These are phyloP conservation scores for Apiotrichum akiyoshidainum DNA, from an alignment of 1,284 basidiomycete species.

Conservation along the genomic window DNA sequence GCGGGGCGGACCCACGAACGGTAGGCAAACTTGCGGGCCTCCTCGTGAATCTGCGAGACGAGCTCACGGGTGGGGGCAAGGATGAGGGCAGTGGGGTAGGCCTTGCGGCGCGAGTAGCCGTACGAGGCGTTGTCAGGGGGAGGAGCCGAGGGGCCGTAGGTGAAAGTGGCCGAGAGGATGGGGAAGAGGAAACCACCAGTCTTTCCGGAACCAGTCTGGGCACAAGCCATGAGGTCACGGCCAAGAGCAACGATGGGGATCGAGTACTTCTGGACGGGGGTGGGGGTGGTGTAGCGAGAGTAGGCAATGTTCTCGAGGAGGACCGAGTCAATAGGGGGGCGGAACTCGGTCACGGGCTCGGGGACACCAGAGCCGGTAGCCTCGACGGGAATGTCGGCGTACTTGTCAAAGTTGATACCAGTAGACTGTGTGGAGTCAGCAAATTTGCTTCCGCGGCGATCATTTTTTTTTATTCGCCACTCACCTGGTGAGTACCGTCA, in stretches of 20 bases:
- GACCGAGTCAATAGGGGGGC: constrained; percentile 86
- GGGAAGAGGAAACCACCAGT: constrained; percentile 99
- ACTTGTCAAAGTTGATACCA: constrained; percentile 99
- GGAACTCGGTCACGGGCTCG: constrained; percentile 85
- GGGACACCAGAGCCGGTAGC: constrained; percentile 93
- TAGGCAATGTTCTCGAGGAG: constrained; percentile 91
- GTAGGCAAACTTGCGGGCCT: constrained; percentile 98
- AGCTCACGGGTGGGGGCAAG: constrained; percentile 97
- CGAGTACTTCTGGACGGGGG: constrained; percentile 99
- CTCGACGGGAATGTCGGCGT: constrained; percentile 99
- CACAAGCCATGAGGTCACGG: constrained; percentile 98
- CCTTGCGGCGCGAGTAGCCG: constrained; percentile 75
- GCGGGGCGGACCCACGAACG: constrained; percentile 99
- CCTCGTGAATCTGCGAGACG: constrained; percentile 98
- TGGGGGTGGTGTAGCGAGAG: constrained; percentile 91
- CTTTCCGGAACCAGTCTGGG: constrained; percentile 99
- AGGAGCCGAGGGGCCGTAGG: constrained; percentile 68
- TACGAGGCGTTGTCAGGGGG: constrained; percentile 53
- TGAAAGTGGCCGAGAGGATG: constrained; percentile 91
- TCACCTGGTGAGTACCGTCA: constrained; percentile 59
- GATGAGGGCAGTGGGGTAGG: constrained; percentile 92
- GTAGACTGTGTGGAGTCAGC: constrained; percentile 68
- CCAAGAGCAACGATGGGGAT: constrained; percentile 91
- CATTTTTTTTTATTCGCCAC: constrained; percentile 15
- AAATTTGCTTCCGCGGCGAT: constrained; percentile 10